Base-by-base conservation (phyloP, 106 monocot genomes). In the Acorus gramineus region DNA sequence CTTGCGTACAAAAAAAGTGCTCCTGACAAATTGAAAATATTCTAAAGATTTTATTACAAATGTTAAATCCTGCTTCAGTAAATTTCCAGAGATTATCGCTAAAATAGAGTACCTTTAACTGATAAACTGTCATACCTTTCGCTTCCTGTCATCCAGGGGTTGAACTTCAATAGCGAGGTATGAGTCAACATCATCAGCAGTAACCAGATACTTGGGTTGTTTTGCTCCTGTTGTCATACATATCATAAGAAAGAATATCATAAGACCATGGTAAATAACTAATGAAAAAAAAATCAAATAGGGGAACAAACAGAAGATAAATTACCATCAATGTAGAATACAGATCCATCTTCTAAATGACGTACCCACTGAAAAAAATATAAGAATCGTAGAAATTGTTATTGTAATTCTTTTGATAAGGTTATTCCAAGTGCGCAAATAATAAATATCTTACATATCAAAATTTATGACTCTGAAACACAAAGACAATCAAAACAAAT, bases 181-280 rank as follows among this genome's bases (percentile, higher is more conserved):
- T 42, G 52, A 76, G 45, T 76, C 69, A 14, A 76, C 69, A 47
- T 76, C 76, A 69, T 76, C 76, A 51, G 76, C 69, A 64, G 76
- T 76, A 58, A 76, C 76, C 28, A 76, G 43, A 59, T 76, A 76
- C 6, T 46, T 46, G 6, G 76, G 69, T 44, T 70, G 76, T 56
- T 51, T 69, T 44, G 76, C 76, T 12, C 56, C 76, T 76, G 14
- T 53, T 9, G 10, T 13, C 10, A 13, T 57, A n/a, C 12, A 11
- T 57, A 13, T 8, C 14, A 13, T 8, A 28, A 67, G 11, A 54
- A n/a, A n/a, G n/a, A n/a, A 11, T 57, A 13, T 8, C 14, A 13
- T 8, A 28, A 67, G 11, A 54, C 5, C n/a, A 47, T 6, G 42
- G 3, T 46, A 42, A 3, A 46, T 54, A 42, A 47, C 56, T 9